Conservation (phyloP, 805 yeast species). For the Dipodascus geniculatus region DNA sequence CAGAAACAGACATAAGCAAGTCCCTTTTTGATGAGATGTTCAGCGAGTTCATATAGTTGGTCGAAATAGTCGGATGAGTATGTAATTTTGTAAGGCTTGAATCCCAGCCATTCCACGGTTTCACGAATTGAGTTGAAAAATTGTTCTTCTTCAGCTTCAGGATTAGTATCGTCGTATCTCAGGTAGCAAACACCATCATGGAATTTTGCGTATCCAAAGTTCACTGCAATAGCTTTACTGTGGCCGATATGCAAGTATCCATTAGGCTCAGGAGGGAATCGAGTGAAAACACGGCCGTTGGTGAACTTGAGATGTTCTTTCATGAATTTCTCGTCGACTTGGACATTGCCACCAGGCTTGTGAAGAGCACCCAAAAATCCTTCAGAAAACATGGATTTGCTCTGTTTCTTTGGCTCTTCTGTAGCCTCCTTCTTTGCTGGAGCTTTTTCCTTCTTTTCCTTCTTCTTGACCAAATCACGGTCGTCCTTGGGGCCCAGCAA, state of each 20-base stretch:
- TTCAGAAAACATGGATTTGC: conserved; percentile 80
- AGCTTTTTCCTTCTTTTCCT: conserved; percentile 34
- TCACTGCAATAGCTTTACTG: conserved; percentile 93
- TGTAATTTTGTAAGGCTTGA: conserved; percentile 85
- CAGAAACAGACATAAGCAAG: conserved; percentile 90
- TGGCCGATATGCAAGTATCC: conserved; percentile 97
- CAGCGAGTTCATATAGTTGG: conserved; percentile 78
- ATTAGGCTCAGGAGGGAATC: conserved; percentile 99
- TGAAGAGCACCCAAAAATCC: conserved; percentile 94
- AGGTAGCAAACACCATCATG: conserved; percentile 81
- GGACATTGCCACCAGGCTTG: conserved; percentile 92
- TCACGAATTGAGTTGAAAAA: conserved; percentile 75
- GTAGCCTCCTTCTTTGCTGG: conserved; percentile 17
- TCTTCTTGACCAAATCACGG: conserved; percentile 71
- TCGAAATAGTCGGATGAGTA: conserved; percentile 95
- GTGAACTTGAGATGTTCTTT: conserved; percentile 67
- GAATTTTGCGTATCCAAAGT: conserved; percentile 91
- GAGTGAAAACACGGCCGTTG: conserved; percentile 73
- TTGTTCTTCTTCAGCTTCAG: conserved; percentile 94
- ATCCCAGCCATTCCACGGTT: conserved; percentile 91
- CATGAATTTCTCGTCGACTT: conserved; percentile 76
- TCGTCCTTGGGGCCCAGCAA: conserved; percentile 93
- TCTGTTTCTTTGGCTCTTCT: conserved; percentile 10
- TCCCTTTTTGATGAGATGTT: conserved; percentile 55
- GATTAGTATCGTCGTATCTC: conserved; percentile 95